These are phyloP conservation scores for Lactarius akahatsu DNA, from an alignment of 768 basidiomycete species.

Conservation along the genomic window DNA sequence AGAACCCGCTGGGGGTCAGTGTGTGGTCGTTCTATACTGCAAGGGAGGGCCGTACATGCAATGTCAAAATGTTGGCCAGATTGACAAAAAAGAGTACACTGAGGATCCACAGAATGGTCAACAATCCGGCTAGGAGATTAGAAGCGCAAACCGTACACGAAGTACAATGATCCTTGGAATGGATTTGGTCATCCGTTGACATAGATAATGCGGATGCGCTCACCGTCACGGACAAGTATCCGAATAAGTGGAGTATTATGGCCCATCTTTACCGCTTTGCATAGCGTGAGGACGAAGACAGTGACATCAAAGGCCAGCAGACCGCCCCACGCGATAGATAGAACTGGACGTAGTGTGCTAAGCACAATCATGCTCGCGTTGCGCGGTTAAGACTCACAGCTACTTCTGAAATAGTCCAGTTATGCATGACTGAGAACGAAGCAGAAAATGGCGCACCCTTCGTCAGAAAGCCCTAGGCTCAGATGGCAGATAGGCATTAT, in stretches of 20 bases:
- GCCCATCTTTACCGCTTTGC: slow-evolving; percentile 2
- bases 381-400: not conserved
- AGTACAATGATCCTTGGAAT: slow-evolving; percentile 5
- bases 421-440: not conserved
- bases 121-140: not conserved
- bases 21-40: not conserved
- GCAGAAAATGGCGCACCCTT: not conserved
- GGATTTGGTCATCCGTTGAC: not conserved
- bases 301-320: not conserved
- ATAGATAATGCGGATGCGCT: not conserved
- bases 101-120: not conserved
- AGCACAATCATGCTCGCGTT: not conserved
- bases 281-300: slow-evolving; percentile 1
- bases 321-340: slow-evolving; percentile 5
- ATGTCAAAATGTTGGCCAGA: slow-evolving; percentile 8
- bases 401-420: not conserved
- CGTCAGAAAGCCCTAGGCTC: not conserved
- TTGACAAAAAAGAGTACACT: slow-evolving; percentile 7
- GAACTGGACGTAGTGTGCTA: not conserved
- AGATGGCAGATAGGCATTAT: not conserved
- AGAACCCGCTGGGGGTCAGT: not conserved
- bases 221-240: slow-evolving; percentile 5
- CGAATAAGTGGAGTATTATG: not conserved
- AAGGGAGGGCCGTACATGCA: not conserved
- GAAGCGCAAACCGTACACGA: not conserved